Conservation (phyloP, 2,329 filamentous ascomycete species). For the Trichoderma sp. region DNA sequence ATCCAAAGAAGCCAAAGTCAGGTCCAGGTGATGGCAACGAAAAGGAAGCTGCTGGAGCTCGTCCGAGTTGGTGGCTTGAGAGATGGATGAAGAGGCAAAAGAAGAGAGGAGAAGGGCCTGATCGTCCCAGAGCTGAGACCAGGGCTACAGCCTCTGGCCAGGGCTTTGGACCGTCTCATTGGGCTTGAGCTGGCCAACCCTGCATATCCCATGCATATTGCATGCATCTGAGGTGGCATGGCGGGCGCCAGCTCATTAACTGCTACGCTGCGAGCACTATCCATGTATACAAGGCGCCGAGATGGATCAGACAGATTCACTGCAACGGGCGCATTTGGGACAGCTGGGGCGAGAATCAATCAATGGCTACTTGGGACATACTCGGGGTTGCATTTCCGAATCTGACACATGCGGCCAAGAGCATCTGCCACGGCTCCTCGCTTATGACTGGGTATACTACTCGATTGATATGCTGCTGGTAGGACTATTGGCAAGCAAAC, state of each 20-base stretch:
- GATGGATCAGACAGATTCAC: neutral
- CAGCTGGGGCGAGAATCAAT: neutral
- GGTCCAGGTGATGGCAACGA: neutral
- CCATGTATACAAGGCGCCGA: neutral
- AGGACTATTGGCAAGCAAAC: neutral
- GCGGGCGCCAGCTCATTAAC: neutral
- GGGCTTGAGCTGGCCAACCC: slow-evolving; percentile 2
- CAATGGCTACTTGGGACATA: no score
- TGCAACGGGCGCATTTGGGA: neutral
- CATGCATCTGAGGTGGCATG: slow-evolving; percentile 10
- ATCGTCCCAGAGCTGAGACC: neutral
- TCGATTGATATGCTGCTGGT: neutral
- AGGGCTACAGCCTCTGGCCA: neutral
- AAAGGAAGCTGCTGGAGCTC: neutral
- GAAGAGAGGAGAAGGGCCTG: neutral
- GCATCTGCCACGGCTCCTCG: neutral
- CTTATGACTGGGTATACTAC: neutral
- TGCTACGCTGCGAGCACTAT: neutral
- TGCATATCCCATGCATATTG: slow-evolving; percentile 8
- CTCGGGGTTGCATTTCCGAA: neutral
- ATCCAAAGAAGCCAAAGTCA: neutral
- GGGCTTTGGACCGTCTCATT: neutral
- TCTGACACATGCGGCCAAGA: no score
- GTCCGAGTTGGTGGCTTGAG: neutral
- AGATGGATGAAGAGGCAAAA: neutral